Conservation (phyloP, 2,329 filamentous ascomycete species). For the Stagonosporopsis chrysanthemi region DNA sequence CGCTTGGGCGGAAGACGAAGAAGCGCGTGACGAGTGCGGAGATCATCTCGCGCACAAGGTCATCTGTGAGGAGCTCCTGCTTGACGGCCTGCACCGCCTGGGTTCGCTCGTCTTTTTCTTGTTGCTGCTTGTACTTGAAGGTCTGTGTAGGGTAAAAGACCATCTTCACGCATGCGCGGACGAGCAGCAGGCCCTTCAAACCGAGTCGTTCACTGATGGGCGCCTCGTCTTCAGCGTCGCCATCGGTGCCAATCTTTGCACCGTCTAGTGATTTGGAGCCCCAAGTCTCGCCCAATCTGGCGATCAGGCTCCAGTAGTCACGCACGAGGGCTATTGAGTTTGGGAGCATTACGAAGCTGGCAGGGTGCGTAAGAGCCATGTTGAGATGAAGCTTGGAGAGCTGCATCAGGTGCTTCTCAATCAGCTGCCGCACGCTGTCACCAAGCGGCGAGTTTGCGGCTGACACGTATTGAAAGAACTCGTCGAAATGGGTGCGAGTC, state of each 20-base stretch:
- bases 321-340: constrained; percentile 78
- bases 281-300: constrained; percentile 77
- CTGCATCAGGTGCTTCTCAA: constrained; percentile 89
- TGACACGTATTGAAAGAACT: constrained; percentile 71
- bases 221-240: constrained; percentile 57
- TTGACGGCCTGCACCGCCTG: constrained; percentile 74
- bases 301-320: constrained; percentile 85
- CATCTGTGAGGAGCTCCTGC: constrained; percentile 74
- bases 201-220: constrained; percentile 78
- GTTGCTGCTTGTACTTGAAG: constrained; percentile 80
- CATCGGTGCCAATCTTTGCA: constrained; percentile 55
- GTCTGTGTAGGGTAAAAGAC: constrained; percentile 80
- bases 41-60: constrained; percentile 81
- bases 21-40: constrained; percentile 85
- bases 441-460: constrained; percentile 62
- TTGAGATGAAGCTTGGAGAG: constrained; percentile 90
- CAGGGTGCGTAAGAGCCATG: constrained; percentile 80
- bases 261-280: constrained; percentile 58
- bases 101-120: constrained; percentile 78
- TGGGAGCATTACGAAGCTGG: constrained; percentile 82
- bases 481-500: constrained; percentile 76
- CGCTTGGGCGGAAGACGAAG: constrained; percentile 83
- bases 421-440: constrained; percentile 62
- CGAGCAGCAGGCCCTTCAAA: constrained; percentile 80
- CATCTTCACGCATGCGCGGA: constrained; percentile 85